Conservation (phyloP, 129 eudicot species). For the Chrysanthemum makinoi region DNA sequence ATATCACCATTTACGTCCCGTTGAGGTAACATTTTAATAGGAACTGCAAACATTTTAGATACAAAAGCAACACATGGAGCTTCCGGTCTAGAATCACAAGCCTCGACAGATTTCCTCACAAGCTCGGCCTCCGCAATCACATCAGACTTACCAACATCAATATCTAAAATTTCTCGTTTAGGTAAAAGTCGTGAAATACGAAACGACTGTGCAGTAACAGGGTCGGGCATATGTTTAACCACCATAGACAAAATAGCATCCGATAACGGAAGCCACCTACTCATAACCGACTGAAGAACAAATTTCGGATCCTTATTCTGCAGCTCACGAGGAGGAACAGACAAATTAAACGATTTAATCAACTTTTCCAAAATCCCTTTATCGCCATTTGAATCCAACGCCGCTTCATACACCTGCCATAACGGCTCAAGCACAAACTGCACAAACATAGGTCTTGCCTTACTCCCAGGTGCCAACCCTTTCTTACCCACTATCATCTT, state of each 20-base stretch:
- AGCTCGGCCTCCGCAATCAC: slow-evolving; percentile 75
- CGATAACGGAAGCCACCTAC: slow-evolving; percentile 91
- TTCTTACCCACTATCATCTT: slow-evolving; percentile 82
- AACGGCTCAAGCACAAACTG: slow-evolving; percentile 79
- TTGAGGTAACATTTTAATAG: slow-evolving; percentile 75
- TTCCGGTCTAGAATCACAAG: slow-evolving; percentile 68
- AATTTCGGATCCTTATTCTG: slow-evolving; percentile 74
- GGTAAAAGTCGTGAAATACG: slow-evolving; percentile 82
- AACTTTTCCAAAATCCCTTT: slow-evolving; percentile 67
- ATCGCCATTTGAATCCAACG: slow-evolving; percentile 62
- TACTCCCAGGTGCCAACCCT: slow-evolving; percentile 53
- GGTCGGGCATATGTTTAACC: slow-evolving; percentile 77
- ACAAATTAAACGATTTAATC: slow-evolving; percentile 56
- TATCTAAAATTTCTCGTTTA: slow-evolving; percentile 59
- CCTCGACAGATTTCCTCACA: slow-evolving; percentile 77
- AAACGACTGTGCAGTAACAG: slow-evolving; percentile 70
- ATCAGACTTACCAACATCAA: slow-evolving; percentile 32
- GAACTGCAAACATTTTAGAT: slow-evolving; percentile 92
- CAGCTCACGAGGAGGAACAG: slow-evolving; percentile 81
- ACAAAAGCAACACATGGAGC: slow-evolving; percentile 89
- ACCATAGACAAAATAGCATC: slow-evolving; percentile 87
- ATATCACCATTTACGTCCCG: slow-evolving; percentile 57
- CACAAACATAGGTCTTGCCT: slow-evolving; percentile 86
- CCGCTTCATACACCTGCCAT: slow-evolving; percentile 82
- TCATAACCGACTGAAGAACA: slow-evolving; percentile 84